These are phyloP conservation scores for Vitis amurensis DNA, from an alignment of 164 flowering plant genomes.

Conservation along the genomic window DNA sequence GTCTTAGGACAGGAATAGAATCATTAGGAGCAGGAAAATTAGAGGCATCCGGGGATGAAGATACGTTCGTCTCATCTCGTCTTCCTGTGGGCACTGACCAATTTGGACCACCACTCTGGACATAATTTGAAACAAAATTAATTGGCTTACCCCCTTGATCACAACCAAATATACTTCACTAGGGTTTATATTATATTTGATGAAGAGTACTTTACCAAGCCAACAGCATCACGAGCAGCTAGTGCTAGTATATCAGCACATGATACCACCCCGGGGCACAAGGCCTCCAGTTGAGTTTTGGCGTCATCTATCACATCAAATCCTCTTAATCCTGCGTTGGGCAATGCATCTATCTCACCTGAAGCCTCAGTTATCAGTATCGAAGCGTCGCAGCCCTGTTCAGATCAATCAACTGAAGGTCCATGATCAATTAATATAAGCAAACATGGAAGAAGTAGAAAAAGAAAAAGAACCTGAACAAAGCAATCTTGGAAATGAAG, in stretches of 20 bases:
- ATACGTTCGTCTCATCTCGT: conserved; percentile 58
- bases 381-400: conserved; percentile 79
- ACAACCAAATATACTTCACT: too few relatives aligned
- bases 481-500: conserved; percentile 79
- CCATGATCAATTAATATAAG: background rate
- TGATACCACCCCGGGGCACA: conserved; percentile 70
- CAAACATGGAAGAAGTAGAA: background rate
- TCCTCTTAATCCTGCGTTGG: conserved; percentile 65
- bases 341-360: conserved; percentile 52
- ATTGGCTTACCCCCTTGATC: too few relatives aligned
- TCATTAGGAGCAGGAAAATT: conserved; percentile 65
- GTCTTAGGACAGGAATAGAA: conserved; percentile 51
- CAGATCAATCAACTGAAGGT: background rate
- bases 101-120: conserved; percentile 62
- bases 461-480: conserved; percentile 44
- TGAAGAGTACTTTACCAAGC: conserved; percentile 35
- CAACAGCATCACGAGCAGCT: conserved; percentile 78
- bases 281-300: conserved; percentile 54
- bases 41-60: conserved; percentile 48
- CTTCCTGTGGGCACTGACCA: conserved; percentile 76
- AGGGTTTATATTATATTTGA: too few relatives aligned
- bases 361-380: conserved; percentile 50
- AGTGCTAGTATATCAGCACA: conserved; percentile 76
- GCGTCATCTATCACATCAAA: conserved; percentile 71
- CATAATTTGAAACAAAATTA: too few relatives aligned